Conservation (phyloP, 2,329 filamentous ascomycete species). For the Sporothrix luriei region DNA sequence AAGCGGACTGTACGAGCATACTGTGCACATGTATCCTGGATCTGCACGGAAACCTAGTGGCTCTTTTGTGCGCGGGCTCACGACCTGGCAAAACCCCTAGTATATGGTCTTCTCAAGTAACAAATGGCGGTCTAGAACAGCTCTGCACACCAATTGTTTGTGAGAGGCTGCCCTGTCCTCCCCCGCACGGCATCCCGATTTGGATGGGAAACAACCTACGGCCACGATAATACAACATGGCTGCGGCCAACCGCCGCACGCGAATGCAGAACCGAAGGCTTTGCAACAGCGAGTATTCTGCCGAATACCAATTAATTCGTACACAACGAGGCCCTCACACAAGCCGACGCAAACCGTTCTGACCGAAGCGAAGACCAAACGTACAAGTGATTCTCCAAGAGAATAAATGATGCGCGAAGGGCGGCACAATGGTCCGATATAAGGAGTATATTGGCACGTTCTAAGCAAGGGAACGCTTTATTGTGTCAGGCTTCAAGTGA, state of each 20-base stretch:
- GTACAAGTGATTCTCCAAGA: no score
- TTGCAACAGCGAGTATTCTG: background rate
- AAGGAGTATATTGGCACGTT: background rate
- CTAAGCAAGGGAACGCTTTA: background rate
- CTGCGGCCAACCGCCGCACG: constrained; percentile 9
- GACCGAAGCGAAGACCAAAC: background rate
- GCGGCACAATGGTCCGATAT: background rate
- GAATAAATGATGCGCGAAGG: no score
- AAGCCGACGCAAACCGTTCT: background rate
- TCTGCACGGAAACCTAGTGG: background rate
- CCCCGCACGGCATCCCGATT: background rate
- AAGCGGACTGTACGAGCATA: background rate
- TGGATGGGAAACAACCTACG: background rate
- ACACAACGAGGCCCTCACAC: background rate
- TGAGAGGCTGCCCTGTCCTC: no score
- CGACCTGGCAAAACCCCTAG: constrained; percentile 12
- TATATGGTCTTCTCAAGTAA: background rate
- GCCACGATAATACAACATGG: background rate
- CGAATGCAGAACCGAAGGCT: background rate
- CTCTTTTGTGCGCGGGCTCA: constrained; percentile 3
- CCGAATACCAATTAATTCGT: background rate
- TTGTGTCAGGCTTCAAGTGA: background rate
- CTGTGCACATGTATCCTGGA: background rate
- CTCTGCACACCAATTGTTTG: background rate
- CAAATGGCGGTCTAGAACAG: constrained; percentile 19